Evolutionary conservation across 768 basidiomycete species (phyloP).

Genomic region (Suillus hirtellus): DNA sequence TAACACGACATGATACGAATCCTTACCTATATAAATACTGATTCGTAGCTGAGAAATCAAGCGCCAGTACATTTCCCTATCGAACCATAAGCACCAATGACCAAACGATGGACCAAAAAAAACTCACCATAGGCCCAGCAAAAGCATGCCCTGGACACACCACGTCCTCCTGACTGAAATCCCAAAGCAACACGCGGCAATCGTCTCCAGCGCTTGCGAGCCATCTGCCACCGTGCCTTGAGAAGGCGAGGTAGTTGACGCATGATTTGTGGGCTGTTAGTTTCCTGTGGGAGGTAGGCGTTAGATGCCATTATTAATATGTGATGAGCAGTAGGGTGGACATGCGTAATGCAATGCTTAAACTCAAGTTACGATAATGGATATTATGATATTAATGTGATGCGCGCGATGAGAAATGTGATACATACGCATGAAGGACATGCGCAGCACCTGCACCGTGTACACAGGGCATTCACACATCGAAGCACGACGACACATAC

Average conservation of each 20-base stretch:
- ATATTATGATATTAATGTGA: not conserved
- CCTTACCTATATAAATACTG: slow-evolving; percentile 61
- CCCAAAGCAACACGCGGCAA: slow-evolving; percentile 58
- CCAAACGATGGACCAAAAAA: not conserved
- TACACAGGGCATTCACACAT: not conserved
- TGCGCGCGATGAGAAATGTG: not conserved
- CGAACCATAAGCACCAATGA: slow-evolving; percentile 10
- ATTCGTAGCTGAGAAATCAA: slow-evolving; percentile 70
- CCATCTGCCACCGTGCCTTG: slow-evolving; percentile 59
- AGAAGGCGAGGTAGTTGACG: slow-evolving; percentile 64
- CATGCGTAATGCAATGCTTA: not conserved
- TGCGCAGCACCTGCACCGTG: not conserved
- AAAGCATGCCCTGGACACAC: slow-evolving; percentile 42
- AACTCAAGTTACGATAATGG: not conserved
- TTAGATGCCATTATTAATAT: not conserved
- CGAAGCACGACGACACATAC: slow-evolving; percentile 15
- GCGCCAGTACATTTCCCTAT: slow-evolving; percentile 69
- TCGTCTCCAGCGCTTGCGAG: slow-evolving; percentile 74
- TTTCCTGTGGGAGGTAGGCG: slow-evolving; percentile 24
- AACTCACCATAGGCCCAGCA: slow-evolving; percentile 43
- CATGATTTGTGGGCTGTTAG: slow-evolving; percentile 56
- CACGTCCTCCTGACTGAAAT: slow-evolving; percentile 63
- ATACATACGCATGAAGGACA: not conserved
- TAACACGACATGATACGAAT: not conserved
- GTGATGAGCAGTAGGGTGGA: not conserved